Base-by-base conservation (phyloP, 441 rosid genomes). In the Erodium chrysanthum region DNA sequence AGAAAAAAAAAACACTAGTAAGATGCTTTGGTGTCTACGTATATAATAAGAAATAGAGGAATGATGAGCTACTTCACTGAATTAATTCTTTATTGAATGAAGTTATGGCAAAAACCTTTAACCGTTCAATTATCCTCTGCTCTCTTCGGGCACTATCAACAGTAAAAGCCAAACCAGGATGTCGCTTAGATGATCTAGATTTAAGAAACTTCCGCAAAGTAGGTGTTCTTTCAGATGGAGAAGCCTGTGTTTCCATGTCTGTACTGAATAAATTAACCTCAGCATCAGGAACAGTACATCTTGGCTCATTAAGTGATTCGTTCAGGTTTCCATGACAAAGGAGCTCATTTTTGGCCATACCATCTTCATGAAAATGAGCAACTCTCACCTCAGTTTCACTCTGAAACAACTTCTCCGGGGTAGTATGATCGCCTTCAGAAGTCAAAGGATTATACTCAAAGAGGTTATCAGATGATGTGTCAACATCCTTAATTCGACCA, bases 91-190 rank as follows among this genome's bases (percentile, higher is more conserved):
- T 66, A 66, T 23, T 44, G 12, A 68, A 78, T 66, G 37, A 48
- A 62, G 71, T 56, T 50, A 72, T 50, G 65, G 69, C 68, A 69
- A 70, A 71, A 67, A 93, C 97, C 91, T 87, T 83, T 60, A 92
- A 73, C 66, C 86, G 84, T 76, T 85, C 85, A 69, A 92, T 88
- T 75, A 95, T 90, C 70, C 92, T 86, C 80, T 88, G 90, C 83
- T 90, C 89, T 82, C 99, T 86, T 71, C 84, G 81, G 73, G 90
- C 83, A 69, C 76, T 84, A 82, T 88, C 96, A 71, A 83, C 72
- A 58, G 96, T 91, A 71, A 80, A 69, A 48, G 79, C 70, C 67
- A 70, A 70, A 64, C 76, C 71, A 17, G 76, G 83, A 68, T 74
- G 71, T 65, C 79, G 73, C 66, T 77, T 84, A 76, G 62, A 73